These are phyloP conservation scores for Fusarium chaquense DNA, from an alignment of 2,329 filamentous ascomycete genomes.

Conservation along the genomic window DNA sequence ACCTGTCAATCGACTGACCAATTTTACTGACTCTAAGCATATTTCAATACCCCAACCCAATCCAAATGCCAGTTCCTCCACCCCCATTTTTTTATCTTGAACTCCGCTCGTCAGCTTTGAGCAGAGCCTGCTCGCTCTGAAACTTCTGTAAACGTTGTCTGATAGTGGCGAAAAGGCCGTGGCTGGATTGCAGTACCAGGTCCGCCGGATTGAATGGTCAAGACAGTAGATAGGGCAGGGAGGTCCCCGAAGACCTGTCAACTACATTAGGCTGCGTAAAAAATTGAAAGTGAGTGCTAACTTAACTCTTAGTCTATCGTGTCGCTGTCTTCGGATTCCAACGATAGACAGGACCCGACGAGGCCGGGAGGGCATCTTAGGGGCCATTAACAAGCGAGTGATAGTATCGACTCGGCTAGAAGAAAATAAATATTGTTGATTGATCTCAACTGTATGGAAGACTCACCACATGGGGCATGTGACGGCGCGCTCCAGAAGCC, in stretches of 20 bases:
- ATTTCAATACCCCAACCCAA: background rate
- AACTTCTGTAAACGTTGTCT: background rate
- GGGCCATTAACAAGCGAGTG: no score
- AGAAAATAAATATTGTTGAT: background rate
- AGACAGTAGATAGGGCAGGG: background rate
- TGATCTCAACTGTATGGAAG: background rate
- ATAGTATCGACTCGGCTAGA: background rate
- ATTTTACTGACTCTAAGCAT: background rate
- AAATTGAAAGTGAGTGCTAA: background rate
- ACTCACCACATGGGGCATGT: background rate
- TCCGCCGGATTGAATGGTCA: background rate
- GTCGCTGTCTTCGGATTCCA: background rate
- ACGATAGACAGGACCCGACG: background rate
- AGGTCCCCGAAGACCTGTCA: background rate
- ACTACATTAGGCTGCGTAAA: conserved; percentile 1
- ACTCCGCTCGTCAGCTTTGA: background rate
- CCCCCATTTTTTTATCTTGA: background rate
- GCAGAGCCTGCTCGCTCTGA: background rate
- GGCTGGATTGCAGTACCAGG: background rate
- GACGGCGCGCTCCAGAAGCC: background rate
- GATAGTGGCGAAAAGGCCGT: background rate
- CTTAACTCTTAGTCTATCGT: conserved; percentile 6
- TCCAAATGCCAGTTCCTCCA: background rate
- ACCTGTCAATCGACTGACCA: background rate
- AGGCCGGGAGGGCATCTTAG: background rate